Base-by-base conservation (phyloP, 2,329 filamentous ascomycete species). In the Epichloe aotearoae region DNA sequence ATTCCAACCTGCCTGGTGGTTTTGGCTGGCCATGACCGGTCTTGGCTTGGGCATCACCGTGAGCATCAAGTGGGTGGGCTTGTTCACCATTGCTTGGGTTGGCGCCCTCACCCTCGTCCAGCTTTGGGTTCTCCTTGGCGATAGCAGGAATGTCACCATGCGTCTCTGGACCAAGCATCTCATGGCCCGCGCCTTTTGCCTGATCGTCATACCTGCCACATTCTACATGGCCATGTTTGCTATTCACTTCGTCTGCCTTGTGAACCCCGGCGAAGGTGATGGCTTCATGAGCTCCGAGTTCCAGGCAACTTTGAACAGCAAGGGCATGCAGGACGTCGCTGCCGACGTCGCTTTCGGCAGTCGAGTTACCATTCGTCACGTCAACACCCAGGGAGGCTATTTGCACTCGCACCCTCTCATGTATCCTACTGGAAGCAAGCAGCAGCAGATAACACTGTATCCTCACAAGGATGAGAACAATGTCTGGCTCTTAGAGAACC, bases 271-370 rank as follows among this genome's bases (percentile, higher is more conserved):
- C 53, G 93, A 98, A 49, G 93, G 93, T 50, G 93, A 98, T 68
- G 93, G 93, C 50, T 98, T 98, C 75, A 98, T 98, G 93, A 96
- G 90, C 64, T 95, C 91, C 50, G 93, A 98, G 65, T 98, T 98
- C 74, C 93, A 98, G 72, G 86, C 93, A 34, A 97, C 93, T 2
- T 75, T 98, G 58, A 98, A 97, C 72, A 90, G 83, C 62, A 98
- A 97, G 75, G 83, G 80, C 49, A 98, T 98, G 93, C 84, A 88
- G 64, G 89, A 95, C 67, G 89, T 95, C 5, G 85, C 93, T 2
- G 93, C 87, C 33, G 90, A 98, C 69, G 85, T 98, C 52, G 83
- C 86, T 30, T 84, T 93, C 61, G 93, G 93, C 53, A 95, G 89
- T 65, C 81, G 86, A 56, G 78, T 98, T 61, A 83, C 76, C 56